phyloP scores from a whole-genome alignment of 768 basidiomycete species.

The Tylopilus sp. region DNA sequence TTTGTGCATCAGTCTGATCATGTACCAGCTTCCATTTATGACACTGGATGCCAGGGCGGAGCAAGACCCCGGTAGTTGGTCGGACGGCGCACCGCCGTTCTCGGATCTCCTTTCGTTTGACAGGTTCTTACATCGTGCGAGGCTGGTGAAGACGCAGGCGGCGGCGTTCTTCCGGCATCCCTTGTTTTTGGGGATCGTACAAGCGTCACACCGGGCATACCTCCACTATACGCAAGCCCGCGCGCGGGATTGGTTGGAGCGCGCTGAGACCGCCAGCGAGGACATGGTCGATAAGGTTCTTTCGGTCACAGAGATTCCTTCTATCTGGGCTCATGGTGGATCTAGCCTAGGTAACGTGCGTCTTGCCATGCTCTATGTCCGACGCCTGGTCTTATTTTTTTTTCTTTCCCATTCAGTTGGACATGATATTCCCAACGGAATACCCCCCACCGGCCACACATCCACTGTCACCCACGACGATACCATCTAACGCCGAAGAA shows the following conservation, averaged over 20 bases:
- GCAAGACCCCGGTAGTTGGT: neutral
- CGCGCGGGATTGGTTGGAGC: neutral
- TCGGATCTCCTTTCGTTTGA: conserved; percentile 38
- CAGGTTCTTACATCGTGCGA: conserved; percentile 44
- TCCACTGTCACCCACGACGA: neutral
- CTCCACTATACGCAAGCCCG: neutral
- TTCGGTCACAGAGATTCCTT: neutral
- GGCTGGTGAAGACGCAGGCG: conserved; percentile 36
- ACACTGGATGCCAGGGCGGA: conserved; percentile 29
- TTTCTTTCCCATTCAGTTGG: conserved; percentile 23
- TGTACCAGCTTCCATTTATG: conserved; percentile 44
- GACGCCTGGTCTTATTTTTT: neutral
- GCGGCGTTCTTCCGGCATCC: conserved; percentile 38
- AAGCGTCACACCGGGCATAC: neutral
- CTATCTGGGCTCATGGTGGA: conserved; percentile 13
- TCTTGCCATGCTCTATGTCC: neutral
- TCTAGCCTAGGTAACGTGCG: conserved; percentile 25
- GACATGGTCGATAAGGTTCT: neutral
- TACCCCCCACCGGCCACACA: conserved; percentile 30
- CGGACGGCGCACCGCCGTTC: conserved; percentile 36
- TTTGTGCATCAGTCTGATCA: conserved; percentile 39
- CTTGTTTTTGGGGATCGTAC: conserved; percentile 41
- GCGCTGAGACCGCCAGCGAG: neutral
- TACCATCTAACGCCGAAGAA: neutral
- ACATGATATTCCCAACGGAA: conserved; percentile 30